These are phyloP conservation scores for Suhomyces terraborum DNA, from an alignment of 1,139 yeast genomes.

Conservation along the genomic window DNA sequence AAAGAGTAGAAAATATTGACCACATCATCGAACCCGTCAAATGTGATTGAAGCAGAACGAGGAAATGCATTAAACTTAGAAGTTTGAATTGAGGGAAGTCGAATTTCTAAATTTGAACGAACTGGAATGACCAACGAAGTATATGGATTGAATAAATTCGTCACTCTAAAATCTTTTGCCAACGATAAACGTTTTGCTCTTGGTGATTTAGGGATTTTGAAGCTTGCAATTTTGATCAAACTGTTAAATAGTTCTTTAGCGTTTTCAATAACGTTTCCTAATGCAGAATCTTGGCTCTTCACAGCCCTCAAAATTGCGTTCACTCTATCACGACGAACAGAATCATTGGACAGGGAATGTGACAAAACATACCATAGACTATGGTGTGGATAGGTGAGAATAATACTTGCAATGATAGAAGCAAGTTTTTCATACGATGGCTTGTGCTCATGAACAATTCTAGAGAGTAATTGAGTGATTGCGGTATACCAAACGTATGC, in stretches of 20 bases:
- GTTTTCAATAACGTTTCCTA: conserved; percentile 23
- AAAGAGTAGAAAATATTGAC: conserved; percentile 76
- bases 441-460: conserved; percentile 67
- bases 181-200: conserved; percentile 37
- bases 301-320: conserved; percentile 27
- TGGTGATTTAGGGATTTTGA: conserved; percentile 38
- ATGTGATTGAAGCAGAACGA: conserved; percentile 52
- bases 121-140: conserved; percentile 77
- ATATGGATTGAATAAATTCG: conserved; percentile 55
- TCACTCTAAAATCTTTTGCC: conserved; percentile 47
- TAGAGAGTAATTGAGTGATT: conserved; percentile 79
- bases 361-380: conserved; percentile 85
- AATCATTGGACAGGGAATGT: conserved; percentile 67
- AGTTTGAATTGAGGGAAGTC: conserved; percentile 55
- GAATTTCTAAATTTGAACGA: conserved; percentile 67
- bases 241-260: conserved; percentile 40
- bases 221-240: conserved; percentile 39
- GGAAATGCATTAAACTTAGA: conserved; percentile 58
- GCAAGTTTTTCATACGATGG: conserved; percentile 59
- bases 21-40: conserved; percentile 56
- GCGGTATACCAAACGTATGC: conserved; percentile 80
- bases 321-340: conserved; percentile 56
- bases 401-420: conserved; percentile 56
- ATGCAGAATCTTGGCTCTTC: conserved; percentile 18
- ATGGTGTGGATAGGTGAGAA: conserved; percentile 73